Evolutionary conservation across 2,329 filamentous ascomycete species (phyloP), one percentile per base, ranked within the genome.

Genomic region (Aspergillus jensenii): DNA sequence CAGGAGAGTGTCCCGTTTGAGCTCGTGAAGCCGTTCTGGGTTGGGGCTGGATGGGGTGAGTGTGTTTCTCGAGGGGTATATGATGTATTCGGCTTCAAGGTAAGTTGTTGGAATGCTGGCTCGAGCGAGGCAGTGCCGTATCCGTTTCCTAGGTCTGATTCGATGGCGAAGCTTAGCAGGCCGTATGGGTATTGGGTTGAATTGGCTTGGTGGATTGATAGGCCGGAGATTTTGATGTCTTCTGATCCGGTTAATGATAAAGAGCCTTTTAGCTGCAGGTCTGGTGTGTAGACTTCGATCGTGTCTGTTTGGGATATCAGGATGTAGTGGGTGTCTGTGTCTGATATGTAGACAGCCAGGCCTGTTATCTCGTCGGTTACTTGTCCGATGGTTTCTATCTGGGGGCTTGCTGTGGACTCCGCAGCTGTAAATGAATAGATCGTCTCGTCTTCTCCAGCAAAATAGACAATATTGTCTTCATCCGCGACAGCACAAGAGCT

Each of bases 401-500:
- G 59, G 0, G 79, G 78, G 1, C 66, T 47, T 2, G 62, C 47
- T 0, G 73, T 79, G 0, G 74, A 75, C 58, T 82, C 79, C 0
- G 66, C 63, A 0, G 78, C 73, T 1, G 67, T 43, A 46, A 82
- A 78, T 2, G 15, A 41, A 31, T 55, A 55, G 35, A 55, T 17
- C 0, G 23, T 55, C 1, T 31, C 12, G 15, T 55, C 52, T 8
- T 55, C 52, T 15, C 21, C 52, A n/a, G 52, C 52, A 1, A 55
- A 15, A 3, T 55, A 79, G 48, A 81, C 70, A 8, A 67, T 67
- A 0, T 70, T 67, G 11, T 45, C 50, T n/a, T 69, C 66, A 1
- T 68, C 59, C 1, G 76, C 78, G 8, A 75, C 71, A 5, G 78
- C 75, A 52, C 79, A 82, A 0, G 77, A 74, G 3, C 77, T 76